Evolutionary conservation across 495 filamentous ascomycete species (phyloP).

Genomic region (Penicillium antarcticum): DNA sequence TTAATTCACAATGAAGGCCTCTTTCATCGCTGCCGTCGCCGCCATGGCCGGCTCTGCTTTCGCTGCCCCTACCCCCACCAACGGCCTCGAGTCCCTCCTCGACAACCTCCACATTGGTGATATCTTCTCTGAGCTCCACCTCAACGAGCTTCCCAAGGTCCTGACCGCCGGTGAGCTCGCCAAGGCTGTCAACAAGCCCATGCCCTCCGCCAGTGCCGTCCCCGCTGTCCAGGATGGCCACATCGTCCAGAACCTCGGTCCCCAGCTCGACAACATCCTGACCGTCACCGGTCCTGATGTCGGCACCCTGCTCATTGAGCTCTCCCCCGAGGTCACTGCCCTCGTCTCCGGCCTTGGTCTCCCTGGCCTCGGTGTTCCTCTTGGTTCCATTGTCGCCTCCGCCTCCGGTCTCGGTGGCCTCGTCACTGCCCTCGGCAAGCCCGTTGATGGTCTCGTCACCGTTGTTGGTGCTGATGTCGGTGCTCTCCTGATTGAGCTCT

Average conservation of each 20-base stretch:
- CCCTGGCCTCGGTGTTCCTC: slow-evolving; percentile 24
- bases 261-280: slow-evolving; percentile 28
- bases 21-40: slow-evolving; percentile 32
- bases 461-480: slow-evolving; percentile 16
- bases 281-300: slow-evolving; percentile 29
- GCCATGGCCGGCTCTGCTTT: slow-evolving; percentile 29
- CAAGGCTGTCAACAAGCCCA: slow-evolving; percentile 13
- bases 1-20: slow-evolving; percentile 38
- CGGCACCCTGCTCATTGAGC: slow-evolving; percentile 27
- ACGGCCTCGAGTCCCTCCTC: slow-evolving; percentile 13
- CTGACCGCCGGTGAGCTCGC: slow-evolving; percentile 22
- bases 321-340: slow-evolving; percentile 32
- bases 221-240: slow-evolving; percentile 31
- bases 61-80: slow-evolving; percentile 25
- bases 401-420: slow-evolving; percentile 28
- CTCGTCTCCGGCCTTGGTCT: slow-evolving; percentile 33
- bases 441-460: slow-evolving; percentile 28
- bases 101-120: slow-evolving; percentile 19
- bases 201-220: slow-evolving; percentile 16
- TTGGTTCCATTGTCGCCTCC: slow-evolving; percentile 26
- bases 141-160: slow-evolving; percentile 19
- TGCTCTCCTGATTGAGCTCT: slow-evolving; percentile 17
- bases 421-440: slow-evolving; percentile 27
- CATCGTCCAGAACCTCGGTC: slow-evolving; percentile 29
- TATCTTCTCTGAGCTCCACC: slow-evolving; percentile 18